phyloP scores from a whole-genome alignment of 83 land plant genomes.

The Diphasiastrum complanatum region DNA sequence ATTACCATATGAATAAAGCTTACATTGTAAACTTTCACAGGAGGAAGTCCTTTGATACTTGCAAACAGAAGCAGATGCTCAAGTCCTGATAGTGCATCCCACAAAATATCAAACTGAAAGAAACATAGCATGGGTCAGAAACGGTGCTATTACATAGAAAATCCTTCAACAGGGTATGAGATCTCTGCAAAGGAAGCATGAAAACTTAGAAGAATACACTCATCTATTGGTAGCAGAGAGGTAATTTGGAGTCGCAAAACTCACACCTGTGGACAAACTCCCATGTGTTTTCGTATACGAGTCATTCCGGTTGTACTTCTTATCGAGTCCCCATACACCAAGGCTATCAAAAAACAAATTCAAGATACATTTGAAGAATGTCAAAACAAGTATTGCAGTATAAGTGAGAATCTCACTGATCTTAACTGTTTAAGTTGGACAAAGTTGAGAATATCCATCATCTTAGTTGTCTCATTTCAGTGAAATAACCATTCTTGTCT shows the following conservation, averaged over 20 bases:
- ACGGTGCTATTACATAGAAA: background rate
- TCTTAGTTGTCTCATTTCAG: too few species aligned
- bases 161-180: background rate
- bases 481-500: too few species aligned
- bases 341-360: slow-evolving; percentile 36
- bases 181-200: too few species aligned
- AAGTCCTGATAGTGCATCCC: slow-evolving; percentile 33
- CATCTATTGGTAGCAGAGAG: background rate
- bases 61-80: slow-evolving; percentile 81
- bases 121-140: background rate
- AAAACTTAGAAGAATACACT: too few species aligned
- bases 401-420: too few species aligned
- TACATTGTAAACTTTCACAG: slow-evolving; percentile 48
- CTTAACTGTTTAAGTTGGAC: too few species aligned
- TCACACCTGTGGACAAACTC: slow-evolving; percentile 95
- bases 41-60: slow-evolving; percentile 65
- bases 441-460: too few species aligned
- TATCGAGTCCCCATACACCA: slow-evolving; percentile 79
- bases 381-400: background rate
- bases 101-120: slow-evolving; percentile 62
- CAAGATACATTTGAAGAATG: background rate
- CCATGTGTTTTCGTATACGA: slow-evolving; percentile 67
- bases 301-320: slow-evolving; percentile 70
- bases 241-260: background rate
- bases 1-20: slow-evolving; percentile 19